Evolutionary conservation across 2,329 filamentous ascomycete species (phyloP), one percentile per base, ranked within the genome.

Genomic region (Albifimbria verrucaria): DNA sequence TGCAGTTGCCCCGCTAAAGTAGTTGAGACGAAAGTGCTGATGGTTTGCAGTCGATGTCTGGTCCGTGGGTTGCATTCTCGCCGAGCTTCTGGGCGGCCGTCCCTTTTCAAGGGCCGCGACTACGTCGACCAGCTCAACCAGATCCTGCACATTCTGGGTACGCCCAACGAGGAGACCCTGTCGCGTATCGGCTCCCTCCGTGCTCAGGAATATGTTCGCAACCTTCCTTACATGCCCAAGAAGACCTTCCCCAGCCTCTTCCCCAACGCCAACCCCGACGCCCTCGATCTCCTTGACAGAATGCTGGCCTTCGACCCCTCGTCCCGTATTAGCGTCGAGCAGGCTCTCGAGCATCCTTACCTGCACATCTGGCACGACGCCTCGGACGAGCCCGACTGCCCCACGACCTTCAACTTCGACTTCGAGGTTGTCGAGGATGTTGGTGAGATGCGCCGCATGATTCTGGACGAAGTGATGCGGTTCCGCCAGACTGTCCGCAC

Each of bases 101-200:
- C 94, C 94, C 43, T 99, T 99, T 97, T 99, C 82, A 99, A 99
- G 77, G 94, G 94, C 54, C 90, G 94, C 57, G 94, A 99, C 77
- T 99, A 99, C 68, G 94, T 99, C 72, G 94, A 99, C 75, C 94
- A 99, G 78, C 85, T 99, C 60, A 99, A 99, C 80, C 94, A 99
- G 76, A 99, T 99, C 67, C 83, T 99, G 52, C 92, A 97, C 78
- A 97, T 96, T 70, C 88, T 99, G 51, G 94, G 94, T 59, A 99
- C 93, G 2, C 94, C 94, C 41, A 96, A 93, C 68, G 93, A 97
- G 72, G 91, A 96, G 70, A 99, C 94, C 0, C 82, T 99, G 20
- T 87, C 85, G 23, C 90, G 94, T 59, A 99, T 99, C 67, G 94
- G 94, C 51, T 97, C 92, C 4, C 92, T 92, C 11, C 89, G 94